Conservation (phyloP, 805 yeast genomes). For the Yamadazyma phyllophila region DNA sequence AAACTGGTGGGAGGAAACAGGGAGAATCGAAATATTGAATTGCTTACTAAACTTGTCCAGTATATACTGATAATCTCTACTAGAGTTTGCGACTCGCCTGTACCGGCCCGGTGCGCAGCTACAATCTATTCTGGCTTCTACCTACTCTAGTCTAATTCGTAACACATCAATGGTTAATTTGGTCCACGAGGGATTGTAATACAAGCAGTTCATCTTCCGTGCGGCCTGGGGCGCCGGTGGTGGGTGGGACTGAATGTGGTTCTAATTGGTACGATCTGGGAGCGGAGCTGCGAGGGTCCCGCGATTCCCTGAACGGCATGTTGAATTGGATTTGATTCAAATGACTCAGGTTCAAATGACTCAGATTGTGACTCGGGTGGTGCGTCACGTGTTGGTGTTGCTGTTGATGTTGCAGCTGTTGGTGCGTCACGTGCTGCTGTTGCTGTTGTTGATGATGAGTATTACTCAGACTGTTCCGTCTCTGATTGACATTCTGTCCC, state of each 20-base stretch:
- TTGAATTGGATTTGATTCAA: slow-evolving; percentile 4
- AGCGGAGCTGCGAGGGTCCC: not conserved
- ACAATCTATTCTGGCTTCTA: slow-evolving; percentile 2
- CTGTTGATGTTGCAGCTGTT: no score
- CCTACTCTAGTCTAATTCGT: slow-evolving; percentile 1
- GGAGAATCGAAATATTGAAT: no score
- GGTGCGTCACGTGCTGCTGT: no score
- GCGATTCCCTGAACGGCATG: not conserved
- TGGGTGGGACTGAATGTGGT: slow-evolving; percentile 5
- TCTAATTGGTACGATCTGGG: slow-evolving; percentile 1
- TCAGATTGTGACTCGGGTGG: not conserved
- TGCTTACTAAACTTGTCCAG: no score
- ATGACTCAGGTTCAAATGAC: not conserved
- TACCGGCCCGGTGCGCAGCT: not conserved
- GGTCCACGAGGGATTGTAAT: slow-evolving; percentile 41
- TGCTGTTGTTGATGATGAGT: no score
- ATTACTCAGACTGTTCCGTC: no score
- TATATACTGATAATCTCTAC: not conserved
- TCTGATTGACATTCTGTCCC: no score
- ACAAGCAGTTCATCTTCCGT: slow-evolving; percentile 24
- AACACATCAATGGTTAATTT: slow-evolving; percentile 29
- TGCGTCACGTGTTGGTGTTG: no score
- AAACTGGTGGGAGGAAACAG: no score
- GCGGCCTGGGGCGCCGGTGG: not conserved
- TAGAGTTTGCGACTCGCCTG: not conserved